Conservation (phyloP, 495 filamentous ascomycete genomes). For the Hypomontagnella submonticulosa region DNA sequence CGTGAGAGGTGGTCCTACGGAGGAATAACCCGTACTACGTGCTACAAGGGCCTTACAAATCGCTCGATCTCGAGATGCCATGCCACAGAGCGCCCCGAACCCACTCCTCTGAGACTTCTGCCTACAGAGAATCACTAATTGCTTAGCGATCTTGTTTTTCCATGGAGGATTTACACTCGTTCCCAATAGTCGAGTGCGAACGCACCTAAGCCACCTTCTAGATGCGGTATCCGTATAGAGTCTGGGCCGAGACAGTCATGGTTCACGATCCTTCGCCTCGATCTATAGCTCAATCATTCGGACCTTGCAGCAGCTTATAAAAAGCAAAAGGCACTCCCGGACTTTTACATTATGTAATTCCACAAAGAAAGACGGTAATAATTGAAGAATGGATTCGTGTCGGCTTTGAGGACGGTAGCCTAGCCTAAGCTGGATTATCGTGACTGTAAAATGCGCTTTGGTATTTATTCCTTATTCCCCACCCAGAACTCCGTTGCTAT, state of each 20-base stretch:
- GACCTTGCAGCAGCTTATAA: neutral
- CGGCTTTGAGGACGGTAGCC: neutral
- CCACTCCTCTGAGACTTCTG: too few species aligned
- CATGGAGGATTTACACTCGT: neutral
- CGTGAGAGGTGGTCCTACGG: too few species aligned
- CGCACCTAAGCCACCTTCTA: constrained; percentile 5
- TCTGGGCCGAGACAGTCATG: constrained; percentile 2
- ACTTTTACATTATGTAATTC: too few species aligned
- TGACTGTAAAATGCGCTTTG: constrained; percentile 39
- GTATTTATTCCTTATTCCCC: constrained; percentile 31
- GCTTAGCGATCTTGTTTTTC: too few species aligned
- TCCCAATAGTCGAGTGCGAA: constrained; percentile 10
- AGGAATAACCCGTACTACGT: too few species aligned
- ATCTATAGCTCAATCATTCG: neutral
- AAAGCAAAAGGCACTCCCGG: neutral
- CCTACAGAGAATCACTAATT: too few species aligned
- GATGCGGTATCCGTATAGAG: neutral
- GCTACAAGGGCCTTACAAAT: too few species aligned
- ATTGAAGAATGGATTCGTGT: constrained; percentile 2
- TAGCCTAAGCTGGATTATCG: constrained; percentile 4
- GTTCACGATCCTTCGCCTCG: constrained; percentile 16
- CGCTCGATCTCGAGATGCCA: too few species aligned
- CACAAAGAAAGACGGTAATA: too few species aligned
- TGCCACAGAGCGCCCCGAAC: too few species aligned
- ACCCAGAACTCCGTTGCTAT: constrained; percentile 45